These are phyloP conservation scores for Sugiyamaella chiloensis DNA, from an alignment of 805 yeast genomes.

Conservation along the genomic window DNA sequence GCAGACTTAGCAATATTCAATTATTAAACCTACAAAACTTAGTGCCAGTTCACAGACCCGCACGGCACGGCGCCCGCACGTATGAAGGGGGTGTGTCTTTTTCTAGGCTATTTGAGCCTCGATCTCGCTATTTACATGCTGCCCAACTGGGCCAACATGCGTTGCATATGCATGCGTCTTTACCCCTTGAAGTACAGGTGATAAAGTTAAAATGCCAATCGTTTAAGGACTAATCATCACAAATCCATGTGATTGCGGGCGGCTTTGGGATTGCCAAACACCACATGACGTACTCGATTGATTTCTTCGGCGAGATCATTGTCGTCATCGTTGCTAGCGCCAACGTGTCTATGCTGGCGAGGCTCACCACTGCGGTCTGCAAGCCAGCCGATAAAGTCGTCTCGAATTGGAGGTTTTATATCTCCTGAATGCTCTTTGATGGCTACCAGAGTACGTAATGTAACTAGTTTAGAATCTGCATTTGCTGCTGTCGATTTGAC, in stretches of 20 bases:
- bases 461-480: neutral
- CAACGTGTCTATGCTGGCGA: no score
- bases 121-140: conserved; percentile 2
- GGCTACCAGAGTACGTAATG: conserved; percentile 13
- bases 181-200: neutral
- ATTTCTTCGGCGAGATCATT: conserved; percentile 13
- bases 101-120: no score
- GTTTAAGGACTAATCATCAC: neutral
- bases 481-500: neutral
- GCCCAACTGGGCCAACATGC: neutral
- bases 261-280: conserved; percentile 78
- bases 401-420: conserved; percentile 31
- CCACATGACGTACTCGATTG: conserved; percentile 53
- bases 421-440: conserved; percentile 26
- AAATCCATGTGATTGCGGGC: conserved; percentile 48
- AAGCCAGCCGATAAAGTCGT: conserved; percentile 63
- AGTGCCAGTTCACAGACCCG: no score
- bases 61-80: no score
- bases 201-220: neutral
- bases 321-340: neutral
- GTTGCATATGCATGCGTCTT: neutral
- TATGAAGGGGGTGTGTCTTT: no score
- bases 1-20: no score
- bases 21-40: no score
- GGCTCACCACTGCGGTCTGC: conserved; percentile 37